phyloP scores from a whole-genome alignment of 352 stramenopile genomes.

The Phytophthora macrochlamydospora region DNA sequence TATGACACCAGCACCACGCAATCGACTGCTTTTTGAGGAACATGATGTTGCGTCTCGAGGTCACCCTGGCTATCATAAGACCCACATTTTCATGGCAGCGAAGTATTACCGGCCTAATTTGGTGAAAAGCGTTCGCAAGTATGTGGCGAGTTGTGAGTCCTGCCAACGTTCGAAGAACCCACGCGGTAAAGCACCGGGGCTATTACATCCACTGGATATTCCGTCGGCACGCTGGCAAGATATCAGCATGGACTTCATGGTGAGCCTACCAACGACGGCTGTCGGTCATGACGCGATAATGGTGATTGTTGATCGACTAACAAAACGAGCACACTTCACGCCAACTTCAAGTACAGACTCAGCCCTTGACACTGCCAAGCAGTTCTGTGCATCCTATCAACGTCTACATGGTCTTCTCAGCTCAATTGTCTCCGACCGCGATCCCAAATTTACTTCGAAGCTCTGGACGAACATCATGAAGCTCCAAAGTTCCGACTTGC shows the following conservation, averaged over 20 bases:
- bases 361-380: not conserved
- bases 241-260: conserved; percentile 21
- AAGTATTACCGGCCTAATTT: not conserved
- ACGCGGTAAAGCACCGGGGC: not conserved
- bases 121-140: not conserved
- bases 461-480: conserved; percentile 4
- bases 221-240: conserved; percentile 1
- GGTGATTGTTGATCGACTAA: conserved; percentile 5
- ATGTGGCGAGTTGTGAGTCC: conserved; percentile 7
- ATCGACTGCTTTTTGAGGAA: not conserved
- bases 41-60: not conserved
- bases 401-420: not conserved
- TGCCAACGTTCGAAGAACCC: conserved; percentile 8
- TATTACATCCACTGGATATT: conserved; percentile 6
- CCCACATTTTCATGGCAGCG: not conserved
- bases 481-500: not conserved
- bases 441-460: conserved; percentile 7
- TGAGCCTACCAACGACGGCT: not conserved
- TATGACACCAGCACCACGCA: no score
- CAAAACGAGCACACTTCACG: conserved; percentile 6
- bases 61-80: conserved; percentile 2
- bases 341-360: not conserved
- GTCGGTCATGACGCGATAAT: not conserved
- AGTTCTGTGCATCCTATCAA: not conserved
- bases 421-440: conserved; percentile 5